phyloP scores from a whole-genome alignment of 345 rosid genomes.

The Punica granatum region DNA sequence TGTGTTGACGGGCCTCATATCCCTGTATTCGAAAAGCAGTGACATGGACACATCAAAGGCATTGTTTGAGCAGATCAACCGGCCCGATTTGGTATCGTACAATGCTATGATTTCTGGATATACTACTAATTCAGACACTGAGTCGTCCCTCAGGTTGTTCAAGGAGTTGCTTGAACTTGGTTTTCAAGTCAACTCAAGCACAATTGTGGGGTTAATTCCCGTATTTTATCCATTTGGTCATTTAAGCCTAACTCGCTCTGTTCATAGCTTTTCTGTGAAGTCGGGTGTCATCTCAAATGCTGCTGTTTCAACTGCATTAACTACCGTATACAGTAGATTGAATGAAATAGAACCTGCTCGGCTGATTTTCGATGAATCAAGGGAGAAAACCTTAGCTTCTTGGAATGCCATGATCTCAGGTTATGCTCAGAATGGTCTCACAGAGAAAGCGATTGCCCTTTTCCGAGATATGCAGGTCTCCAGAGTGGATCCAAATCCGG shows the following conservation, averaged over 20 bases:
- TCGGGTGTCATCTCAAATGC: constrained; percentile 34
- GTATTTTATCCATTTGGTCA: constrained; percentile 49
- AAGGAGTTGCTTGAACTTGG: constrained; percentile 39
- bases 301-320: constrained; percentile 55
- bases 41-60: constrained; percentile 27
- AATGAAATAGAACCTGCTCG: constrained; percentile 55
- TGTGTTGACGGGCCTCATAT: constrained; percentile 58
- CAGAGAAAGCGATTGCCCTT: constrained; percentile 56
- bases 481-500: constrained; percentile 46
- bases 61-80: constrained; percentile 43
- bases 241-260: constrained; percentile 35
- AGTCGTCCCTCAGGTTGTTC: constrained; percentile 45
- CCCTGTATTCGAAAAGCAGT: constrained; percentile 54
- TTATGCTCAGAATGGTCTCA: constrained; percentile 67
- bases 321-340: constrained; percentile 51
- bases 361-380: constrained; percentile 43
- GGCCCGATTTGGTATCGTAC: constrained; percentile 58
- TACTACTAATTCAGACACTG: constrained; percentile 41
- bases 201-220: constrained; percentile 68
- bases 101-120: constrained; percentile 80
- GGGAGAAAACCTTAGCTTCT: constrained; percentile 54
- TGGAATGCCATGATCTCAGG: constrained; percentile 91
- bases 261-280: constrained; percentile 53
- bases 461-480: constrained; percentile 56
- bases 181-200: constrained; percentile 40